Base-by-base conservation (phyloP, 2,329 filamentous ascomycete species). In the Sporothrix variecibatus region DNA sequence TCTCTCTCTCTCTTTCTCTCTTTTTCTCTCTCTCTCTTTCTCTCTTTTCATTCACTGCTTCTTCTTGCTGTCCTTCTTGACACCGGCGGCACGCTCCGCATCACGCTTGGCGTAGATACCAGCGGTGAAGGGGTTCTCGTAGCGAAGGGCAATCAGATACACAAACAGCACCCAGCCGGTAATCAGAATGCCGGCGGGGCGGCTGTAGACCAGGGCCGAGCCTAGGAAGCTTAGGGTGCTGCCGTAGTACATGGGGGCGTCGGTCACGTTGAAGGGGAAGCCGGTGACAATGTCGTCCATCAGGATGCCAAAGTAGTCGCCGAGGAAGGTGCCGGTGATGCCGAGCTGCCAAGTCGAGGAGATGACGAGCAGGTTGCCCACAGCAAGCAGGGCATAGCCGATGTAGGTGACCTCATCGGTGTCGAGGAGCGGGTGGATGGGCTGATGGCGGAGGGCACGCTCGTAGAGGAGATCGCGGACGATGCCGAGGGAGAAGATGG, bases 241-340 rank as follows among this genome's bases (percentile, higher is more conserved):
- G 74, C 96, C 96, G 85, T 94, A 93, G 86, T 99, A 99, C 96
- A 99, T 99, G 76, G 96, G 96, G 71, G 94, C 92, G 77, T 90
- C 89, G 72, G 92, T 95, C 75, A 98, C 88, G 83, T 93, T 98
- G 88, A 99, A 99, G 2, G 96, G 96, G 82, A 99, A 99, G 17
- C 93, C 92, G 15, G 94, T 97, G 71, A 99, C 95, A 79, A 95
- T 95, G 78, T 92, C 86, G 81, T 98, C 95, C 94, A 98, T 97
- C 77, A 99, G 87, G 82, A 98, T 98, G 78, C 96, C 96, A 81
- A 98, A 99, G 87, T 99, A 99, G 86, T 99, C 96, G 78, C 96
- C 96, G 49, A 99, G 87, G 82, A 98, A 99, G 51, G 96, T 99
- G 76, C 96, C 96, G 0, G 94, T 98, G 80, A 99, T 90, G 74